Percentiles rank a stretch among this genome's conserved stretches.
Conservation (phyloP, 208 protist genomes). For the Trypanosoma theileri region DNA sequence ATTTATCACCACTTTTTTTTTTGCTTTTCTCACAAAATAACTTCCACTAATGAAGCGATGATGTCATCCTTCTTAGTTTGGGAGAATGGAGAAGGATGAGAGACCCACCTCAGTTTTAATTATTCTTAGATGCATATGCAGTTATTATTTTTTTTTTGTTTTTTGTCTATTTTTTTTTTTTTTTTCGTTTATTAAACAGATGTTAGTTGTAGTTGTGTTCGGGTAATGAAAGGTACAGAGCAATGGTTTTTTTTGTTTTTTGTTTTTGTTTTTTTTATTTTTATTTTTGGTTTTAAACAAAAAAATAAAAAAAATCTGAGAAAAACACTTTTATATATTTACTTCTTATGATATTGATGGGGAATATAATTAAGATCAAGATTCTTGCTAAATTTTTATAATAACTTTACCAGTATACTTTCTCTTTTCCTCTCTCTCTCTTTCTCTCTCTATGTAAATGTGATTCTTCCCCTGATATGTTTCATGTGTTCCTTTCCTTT, state of each 20-base stretch:
- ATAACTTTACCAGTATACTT: no score
- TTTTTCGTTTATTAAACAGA: no score
- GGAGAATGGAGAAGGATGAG: no score
- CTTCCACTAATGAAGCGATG: no score
- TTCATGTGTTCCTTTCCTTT: not conserved
- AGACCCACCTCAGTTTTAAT: not conserved
- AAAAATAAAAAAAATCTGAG: not conserved
- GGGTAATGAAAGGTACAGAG: no score
- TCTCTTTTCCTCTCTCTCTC: not conserved
- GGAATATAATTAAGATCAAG: no score
- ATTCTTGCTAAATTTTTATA: no score
- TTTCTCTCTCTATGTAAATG: not conserved
- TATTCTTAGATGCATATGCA: not conserved
- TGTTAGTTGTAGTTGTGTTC: no score
- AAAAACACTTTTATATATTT: constrained; percentile 4
- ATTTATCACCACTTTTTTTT: not conserved
- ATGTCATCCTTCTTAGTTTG: no score
- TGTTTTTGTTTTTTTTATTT: not conserved
- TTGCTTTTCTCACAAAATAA: not conserved
- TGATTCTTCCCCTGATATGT: not conserved
- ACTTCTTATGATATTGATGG: no score
- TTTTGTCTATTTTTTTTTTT: not conserved
- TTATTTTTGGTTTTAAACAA: not conserved
- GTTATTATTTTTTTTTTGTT: constrained; percentile 8
- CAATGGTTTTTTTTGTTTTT: not conserved